phyloP scores from a whole-genome alignment of 2,329 filamentous ascomycete species.

The Aspergillus versicolor region DNA sequence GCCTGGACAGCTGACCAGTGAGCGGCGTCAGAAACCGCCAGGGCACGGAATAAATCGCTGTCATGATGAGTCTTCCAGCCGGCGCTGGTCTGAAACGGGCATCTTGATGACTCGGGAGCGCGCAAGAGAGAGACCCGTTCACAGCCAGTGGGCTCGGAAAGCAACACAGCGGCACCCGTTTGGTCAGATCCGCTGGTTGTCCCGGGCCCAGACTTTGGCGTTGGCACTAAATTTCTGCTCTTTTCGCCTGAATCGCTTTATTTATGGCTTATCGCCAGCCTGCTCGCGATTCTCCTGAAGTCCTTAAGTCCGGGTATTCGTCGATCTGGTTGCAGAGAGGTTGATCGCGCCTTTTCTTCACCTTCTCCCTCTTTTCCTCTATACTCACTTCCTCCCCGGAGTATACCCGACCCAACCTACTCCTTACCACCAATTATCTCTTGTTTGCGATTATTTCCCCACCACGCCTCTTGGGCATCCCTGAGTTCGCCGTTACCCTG shows the following conservation, averaged over 20 bases:
- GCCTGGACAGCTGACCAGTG: too few relatives aligned
- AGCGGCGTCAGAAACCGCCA: too few relatives aligned
- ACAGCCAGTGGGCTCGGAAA: not conserved
- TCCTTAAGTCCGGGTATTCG: not conserved
- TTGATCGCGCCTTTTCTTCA: not conserved
- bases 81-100: not conserved
- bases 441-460: not conserved
- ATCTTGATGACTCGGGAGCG: not conserved
- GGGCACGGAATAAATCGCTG: too few relatives aligned
- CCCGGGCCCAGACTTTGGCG: not conserved
- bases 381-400: not conserved
- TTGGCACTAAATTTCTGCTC: constrained; percentile 8
- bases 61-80: not conserved
- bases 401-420: too few relatives aligned
- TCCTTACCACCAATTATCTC: not conserved
- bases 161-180: not conserved
- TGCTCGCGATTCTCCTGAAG: not conserved
- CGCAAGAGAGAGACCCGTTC: not conserved
- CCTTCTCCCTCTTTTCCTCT: not conserved
- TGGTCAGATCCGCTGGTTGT: not conserved
- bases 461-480: constrained; percentile 7
- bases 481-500: constrained; percentile 7
- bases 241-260: constrained; percentile 6
- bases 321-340: not conserved
- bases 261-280: not conserved